Percentiles rank a stretch among this genome's conserved stretches.
Conservation (phyloP, 768 basidiomycete genomes). For the Crepidotus variabilis region DNA sequence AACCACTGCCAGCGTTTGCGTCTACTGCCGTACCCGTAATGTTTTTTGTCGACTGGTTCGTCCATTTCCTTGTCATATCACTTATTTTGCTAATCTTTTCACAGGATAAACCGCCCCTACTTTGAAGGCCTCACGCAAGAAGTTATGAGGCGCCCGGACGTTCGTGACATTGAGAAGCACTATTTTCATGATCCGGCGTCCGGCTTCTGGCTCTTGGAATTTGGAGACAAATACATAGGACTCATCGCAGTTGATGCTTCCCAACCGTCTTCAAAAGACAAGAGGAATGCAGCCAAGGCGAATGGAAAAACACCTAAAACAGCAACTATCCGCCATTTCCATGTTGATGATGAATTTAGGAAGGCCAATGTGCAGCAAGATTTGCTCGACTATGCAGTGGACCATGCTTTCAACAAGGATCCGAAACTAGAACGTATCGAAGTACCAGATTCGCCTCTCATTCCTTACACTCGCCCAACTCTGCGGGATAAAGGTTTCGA, state of each 20-base stretch:
- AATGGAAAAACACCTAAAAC: constrained; percentile 28
- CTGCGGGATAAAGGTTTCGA: constrained; percentile 48
- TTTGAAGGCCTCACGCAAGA: constrained; percentile 56
- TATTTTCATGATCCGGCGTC: constrained; percentile 62
- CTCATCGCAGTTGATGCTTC: constrained; percentile 70
- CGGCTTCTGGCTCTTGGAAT: constrained; percentile 70
- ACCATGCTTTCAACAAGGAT: constrained; percentile 50
- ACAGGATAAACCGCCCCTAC: constrained; percentile 66
- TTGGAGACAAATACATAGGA: constrained; percentile 54
- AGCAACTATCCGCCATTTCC: constrained; percentile 75
- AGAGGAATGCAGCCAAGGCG: constrained; percentile 8
- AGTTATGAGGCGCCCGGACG: constrained; percentile 53
- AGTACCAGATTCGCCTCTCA: constrained; percentile 45
- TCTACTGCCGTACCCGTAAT: constrained; percentile 59
- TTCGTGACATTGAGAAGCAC: constrained; percentile 45
- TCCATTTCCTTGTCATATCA: background rate
- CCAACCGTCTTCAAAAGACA: constrained; percentile 29
- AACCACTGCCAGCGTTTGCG: constrained; percentile 64
- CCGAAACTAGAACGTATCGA: constrained; percentile 41
- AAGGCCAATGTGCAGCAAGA: constrained; percentile 57
- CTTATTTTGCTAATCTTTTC: background rate
- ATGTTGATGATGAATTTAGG: constrained; percentile 64
- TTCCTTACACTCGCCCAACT: constrained; percentile 43
- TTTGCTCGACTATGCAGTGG: constrained; percentile 55
- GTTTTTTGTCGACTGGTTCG: constrained; percentile 69